These are phyloP conservation scores for Aspergillus cristatus DNA, from an alignment of 495 filamentous ascomycete genomes.

Conservation along the genomic window DNA sequence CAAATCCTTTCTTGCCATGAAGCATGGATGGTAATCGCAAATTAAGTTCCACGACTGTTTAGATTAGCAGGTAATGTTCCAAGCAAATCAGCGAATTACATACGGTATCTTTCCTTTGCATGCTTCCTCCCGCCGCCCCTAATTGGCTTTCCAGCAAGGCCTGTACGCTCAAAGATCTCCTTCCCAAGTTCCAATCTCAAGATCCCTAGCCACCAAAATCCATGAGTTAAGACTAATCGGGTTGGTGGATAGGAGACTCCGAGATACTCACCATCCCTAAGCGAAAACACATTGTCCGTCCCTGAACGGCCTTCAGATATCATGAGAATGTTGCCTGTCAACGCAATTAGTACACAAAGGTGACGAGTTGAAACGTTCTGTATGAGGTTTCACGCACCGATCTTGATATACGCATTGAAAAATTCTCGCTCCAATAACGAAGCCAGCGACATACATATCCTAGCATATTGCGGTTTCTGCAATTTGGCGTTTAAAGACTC, in stretches of 20 bases:
- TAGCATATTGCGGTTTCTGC: conserved; percentile 45
- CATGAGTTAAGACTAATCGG: conserved; percentile 1
- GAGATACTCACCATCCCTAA: conserved; percentile 53
- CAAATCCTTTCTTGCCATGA: conserved; percentile 86
- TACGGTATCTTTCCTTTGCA: conserved; percentile 50
- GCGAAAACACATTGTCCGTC: conserved; percentile 69
- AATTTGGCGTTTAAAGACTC: conserved; percentile 39
- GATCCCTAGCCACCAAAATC: conserved; percentile 42
- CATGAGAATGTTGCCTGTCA: conserved; percentile 76
- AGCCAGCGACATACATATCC: conserved; percentile 65
- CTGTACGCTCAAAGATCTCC: conserved; percentile 76
- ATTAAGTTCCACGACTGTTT: conserved; percentile 69
- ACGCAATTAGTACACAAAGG: background rate
- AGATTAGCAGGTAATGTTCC: background rate
- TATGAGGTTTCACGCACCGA: conserved; percentile 42
- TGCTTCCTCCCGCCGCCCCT: conserved; percentile 51
- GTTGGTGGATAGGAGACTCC: background rate
- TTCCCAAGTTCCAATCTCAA: conserved; percentile 73
- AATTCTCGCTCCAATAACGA: conserved; percentile 69
- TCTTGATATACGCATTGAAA: conserved; percentile 79
- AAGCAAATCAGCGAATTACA: conserved; percentile 1
- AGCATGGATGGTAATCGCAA: conserved; percentile 73
- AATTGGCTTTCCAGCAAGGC: conserved; percentile 66
- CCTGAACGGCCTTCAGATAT: conserved; percentile 75
- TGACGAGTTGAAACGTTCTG: too few species aligned